Base-by-base conservation (phyloP, 2,329 filamentous ascomycete genomes). In the Microdochium trichocladiopsis region DNA sequence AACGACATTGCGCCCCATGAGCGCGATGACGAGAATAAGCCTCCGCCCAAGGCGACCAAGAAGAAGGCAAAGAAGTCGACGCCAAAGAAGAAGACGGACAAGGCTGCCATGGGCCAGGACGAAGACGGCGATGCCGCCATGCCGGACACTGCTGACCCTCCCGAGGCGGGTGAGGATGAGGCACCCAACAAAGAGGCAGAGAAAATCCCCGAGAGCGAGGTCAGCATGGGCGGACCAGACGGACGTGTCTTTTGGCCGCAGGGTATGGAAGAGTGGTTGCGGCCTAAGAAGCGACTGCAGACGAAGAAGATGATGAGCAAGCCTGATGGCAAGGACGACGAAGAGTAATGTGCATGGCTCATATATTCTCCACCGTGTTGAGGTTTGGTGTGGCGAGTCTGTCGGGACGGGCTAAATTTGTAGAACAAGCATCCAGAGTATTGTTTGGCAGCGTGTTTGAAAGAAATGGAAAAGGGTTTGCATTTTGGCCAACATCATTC, bases 181-280 rank as follows among this genome's bases (percentile, higher is more conserved):
- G 67, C 68, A 1, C 60, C 66, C 1, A 66, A 68, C 18, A 57
- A 64, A 22, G 61, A 69, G 47, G 64, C 77, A 56, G 69, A 75
- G 16, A 61, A 66, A 5, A 70, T 94, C 0, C 73, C 78, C 0
- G 78, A 85, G 0, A 81, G 87, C 5, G 88, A 95, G 18, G 73
- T 94, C 12, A 85, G 83, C 2, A 96, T 96, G 92, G 93, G 93
- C 37, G 93, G 93, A 0, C 82, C 86, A 0, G 78, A 93, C 24
- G 77, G 84, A 49, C 76, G 92, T 43, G 93, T 96, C 0, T 96
- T 95, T 65, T 96, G 93, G 92, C 92, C 91, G 0, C 77, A 83
- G 1, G 89, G 89, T 0, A 90, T 91, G 83, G 92, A 96, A 65
- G 88, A 95, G 56, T 96, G 91, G 90, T 72, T 96, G 22, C 78